Conservation (phyloP, 176 grass and related monocot genomes). For the Miscanthus lutarioriparius region DNA sequence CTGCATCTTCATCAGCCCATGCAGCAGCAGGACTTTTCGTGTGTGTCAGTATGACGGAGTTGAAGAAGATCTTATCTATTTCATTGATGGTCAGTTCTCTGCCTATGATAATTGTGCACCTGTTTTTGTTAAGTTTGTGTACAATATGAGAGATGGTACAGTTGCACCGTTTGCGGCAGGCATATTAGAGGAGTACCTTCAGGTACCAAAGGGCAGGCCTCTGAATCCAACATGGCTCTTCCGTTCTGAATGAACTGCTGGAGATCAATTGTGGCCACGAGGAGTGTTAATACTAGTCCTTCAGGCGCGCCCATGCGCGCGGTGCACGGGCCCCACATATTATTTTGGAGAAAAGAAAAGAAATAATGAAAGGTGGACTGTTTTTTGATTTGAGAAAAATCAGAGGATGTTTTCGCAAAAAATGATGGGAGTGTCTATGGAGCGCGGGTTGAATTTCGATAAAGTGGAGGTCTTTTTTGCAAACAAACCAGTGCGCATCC, state of each 20-base stretch:
- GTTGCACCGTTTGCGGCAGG: not conserved
- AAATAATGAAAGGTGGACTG: too few relatives aligned
- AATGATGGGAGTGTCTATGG: too few relatives aligned
- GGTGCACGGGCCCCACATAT: too few relatives aligned
- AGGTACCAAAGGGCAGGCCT: not conserved
- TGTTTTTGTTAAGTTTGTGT: not conserved
- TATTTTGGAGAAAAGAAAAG: too few relatives aligned
- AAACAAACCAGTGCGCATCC: too few relatives aligned
- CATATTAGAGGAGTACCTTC: not conserved
- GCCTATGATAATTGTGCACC: not conserved
- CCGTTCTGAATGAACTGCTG: not conserved
- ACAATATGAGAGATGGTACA: slow-evolving; percentile 9
- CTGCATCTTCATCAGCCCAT: too few relatives aligned
- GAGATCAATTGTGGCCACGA: not conserved
- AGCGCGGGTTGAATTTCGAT: too few relatives aligned
- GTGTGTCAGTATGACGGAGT: not conserved
- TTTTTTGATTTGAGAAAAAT: too few relatives aligned
- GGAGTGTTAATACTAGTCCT: not conserved
- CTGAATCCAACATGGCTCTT: too few relatives aligned
- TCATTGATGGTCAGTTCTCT: not conserved
- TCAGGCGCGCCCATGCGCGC: too few relatives aligned
- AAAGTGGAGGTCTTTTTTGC: too few relatives aligned
- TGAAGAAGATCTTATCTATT: not conserved
- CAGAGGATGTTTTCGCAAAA: too few relatives aligned
- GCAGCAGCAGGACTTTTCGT: not conserved